phyloP scores from a whole-genome alignment of 148 eudicot genomes.

The Vaccinium darrowii region DNA sequence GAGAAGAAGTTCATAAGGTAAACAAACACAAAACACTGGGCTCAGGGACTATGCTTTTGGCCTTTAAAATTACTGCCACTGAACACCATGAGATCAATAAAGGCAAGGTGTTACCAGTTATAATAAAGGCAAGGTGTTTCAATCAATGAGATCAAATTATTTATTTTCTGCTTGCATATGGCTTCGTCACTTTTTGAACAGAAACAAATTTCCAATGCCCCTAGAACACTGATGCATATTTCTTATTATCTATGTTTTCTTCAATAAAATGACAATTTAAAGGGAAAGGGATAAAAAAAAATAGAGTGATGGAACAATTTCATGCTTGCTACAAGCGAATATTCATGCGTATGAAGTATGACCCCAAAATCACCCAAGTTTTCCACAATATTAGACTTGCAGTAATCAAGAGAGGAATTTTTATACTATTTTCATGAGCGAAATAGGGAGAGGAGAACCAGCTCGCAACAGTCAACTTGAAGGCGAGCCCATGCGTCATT shows the following conservation, averaged over 20 bases:
- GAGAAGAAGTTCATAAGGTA: neutral
- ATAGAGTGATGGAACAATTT: no score
- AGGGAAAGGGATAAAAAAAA: neutral
- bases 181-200: neutral
- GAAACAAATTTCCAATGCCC: neutral
- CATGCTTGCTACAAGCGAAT: neutral
- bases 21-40: neutral
- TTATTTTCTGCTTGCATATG: neutral
- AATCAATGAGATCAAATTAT: neutral
- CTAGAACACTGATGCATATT: neutral
- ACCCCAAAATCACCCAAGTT: neutral
- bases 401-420: neutral
- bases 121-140: neutral
- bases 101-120: neutral
- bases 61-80: neutral
- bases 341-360: neutral
- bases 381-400: neutral
- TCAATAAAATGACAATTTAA: neutral
- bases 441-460: neutral
- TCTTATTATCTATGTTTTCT: neutral
- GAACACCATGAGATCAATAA: neutral
- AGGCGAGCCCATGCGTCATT: neutral
- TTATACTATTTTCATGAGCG: neutral
- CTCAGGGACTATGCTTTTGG: neutral
- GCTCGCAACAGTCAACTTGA: neutral